phyloP scores from a whole-genome alignment of 345 rosid species.

The Eutrema heterophyllum region DNA sequence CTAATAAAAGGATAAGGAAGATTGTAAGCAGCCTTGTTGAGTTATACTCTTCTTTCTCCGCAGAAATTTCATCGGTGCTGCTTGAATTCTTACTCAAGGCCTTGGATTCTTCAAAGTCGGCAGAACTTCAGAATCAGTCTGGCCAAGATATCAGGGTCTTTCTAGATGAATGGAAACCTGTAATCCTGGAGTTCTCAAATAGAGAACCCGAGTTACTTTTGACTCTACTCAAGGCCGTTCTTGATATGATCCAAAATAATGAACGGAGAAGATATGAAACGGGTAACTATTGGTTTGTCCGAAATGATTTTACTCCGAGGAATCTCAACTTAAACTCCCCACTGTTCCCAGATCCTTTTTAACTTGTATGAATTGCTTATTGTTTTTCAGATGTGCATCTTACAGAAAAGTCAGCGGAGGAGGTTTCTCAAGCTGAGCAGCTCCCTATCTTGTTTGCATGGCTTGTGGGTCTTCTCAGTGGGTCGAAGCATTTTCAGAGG shows the following conservation, averaged over 20 bases:
- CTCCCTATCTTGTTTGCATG: constrained; percentile 61
- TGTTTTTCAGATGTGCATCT: constrained; percentile 27
- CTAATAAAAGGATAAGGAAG: constrained; percentile 45
- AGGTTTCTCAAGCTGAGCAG: constrained; percentile 35
- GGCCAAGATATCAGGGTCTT: constrained; percentile 31
- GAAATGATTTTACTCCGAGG: background rate
- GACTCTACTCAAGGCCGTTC: constrained; percentile 56
- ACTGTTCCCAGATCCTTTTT: background rate
- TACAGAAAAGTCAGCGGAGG: constrained; percentile 29
- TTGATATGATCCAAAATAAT: constrained; percentile 46
- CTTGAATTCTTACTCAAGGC: constrained; percentile 56
- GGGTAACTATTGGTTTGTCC: constrained; percentile 36
- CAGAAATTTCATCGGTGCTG: constrained; percentile 66
- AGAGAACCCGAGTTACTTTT: constrained; percentile 76
- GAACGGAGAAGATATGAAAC: constrained; percentile 41
- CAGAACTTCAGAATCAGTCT: constrained; percentile 30
- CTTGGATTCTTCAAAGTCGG: constrained; percentile 40
- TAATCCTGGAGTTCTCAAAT: constrained; percentile 48
- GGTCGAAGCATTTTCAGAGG: constrained; percentile 32
- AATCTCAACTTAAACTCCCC: background rate
- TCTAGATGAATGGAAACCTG: constrained; percentile 65
- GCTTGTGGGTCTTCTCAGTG: constrained; percentile 55
- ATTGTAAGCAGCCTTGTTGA: constrained; percentile 50
- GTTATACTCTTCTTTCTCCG: constrained; percentile 61
- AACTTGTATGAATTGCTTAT: constrained; percentile 10